Evolutionary conservation across 2,329 filamentous ascomycete genomes (phyloP).

Genomic region (Diaporthe nobilis): DNA sequence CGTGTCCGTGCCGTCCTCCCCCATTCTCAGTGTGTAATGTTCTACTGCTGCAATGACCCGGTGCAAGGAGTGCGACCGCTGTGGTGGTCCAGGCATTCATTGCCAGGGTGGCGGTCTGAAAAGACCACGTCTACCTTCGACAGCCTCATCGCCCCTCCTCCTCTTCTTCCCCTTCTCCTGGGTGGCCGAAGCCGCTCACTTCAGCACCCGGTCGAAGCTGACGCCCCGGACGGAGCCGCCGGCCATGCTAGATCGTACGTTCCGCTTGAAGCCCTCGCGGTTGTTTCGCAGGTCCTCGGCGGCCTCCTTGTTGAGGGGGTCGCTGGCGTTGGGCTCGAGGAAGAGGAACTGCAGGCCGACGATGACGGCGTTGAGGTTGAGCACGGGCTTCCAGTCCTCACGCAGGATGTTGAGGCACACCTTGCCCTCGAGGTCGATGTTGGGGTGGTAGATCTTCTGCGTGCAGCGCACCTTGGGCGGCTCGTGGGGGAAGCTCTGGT

Average conservation of each 20-base stretch:
- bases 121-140: neutral
- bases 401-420: conserved; percentile 97
- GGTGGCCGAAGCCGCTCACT: conserved; percentile 56
- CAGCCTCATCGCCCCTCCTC: neutral
- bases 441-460: conserved; percentile 99
- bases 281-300: conserved; percentile 91
- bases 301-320: conserved; percentile 98
- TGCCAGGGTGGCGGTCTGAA: neutral
- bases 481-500: conserved; percentile 96
- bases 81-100: neutral
- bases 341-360: conserved; percentile 97
- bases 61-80: neutral
- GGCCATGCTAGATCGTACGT: conserved; percentile 86
- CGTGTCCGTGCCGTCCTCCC: neutral
- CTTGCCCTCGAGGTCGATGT: conserved; percentile 98
- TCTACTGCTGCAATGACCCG: neutral
- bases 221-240: conserved; percentile 83
- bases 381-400: conserved; percentile 98
- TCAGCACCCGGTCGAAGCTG: conserved; percentile 83
- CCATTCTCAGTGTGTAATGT: neutral
- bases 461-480: conserved; percentile 97
- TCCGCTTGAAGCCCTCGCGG: conserved; percentile 90
- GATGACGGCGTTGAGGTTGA: conserved; percentile 97
- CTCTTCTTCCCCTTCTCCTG: neutral
- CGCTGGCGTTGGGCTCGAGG: conserved; percentile 95